Evolutionary conservation across 2,329 filamentous ascomycete genomes (phyloP), one percentile per base, ranked within the genome.

Genomic region (Macrophomina phaseolina): DNA sequence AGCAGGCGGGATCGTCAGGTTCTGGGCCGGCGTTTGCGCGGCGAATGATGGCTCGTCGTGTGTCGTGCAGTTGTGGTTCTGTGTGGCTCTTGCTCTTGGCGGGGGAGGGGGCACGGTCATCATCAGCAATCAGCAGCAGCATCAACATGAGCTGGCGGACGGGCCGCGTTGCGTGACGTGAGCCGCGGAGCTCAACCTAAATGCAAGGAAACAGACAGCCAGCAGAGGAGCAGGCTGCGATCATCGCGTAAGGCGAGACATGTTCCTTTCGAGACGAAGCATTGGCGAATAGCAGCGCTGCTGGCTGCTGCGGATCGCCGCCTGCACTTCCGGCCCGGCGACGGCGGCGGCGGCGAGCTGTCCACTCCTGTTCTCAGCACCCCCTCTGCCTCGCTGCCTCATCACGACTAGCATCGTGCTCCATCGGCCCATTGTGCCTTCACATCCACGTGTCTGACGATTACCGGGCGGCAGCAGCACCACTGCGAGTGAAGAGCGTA

Each of bases 71-170:
- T 45, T 34, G 28, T 60, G 36, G 53, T 58, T 23, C 34, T 36
- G 55, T 30, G 55, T 56, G 53, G 55, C 55, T 60, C 38, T 23
- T 60, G 55, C 55, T n/a, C 58, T 62, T 62, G 45, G 58, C 58
- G 58, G 58, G 58, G 58, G 58, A 62, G 58, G 58, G 58, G 58
- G 18, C 42, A 38, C 58, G 45, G 58, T 28, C 58, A 62, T 49
- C 58, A 36, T 49, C 58, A 46, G 28, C 53, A 58, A 18, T 18
- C 18, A 18, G 18, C 18, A 18, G 18, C 18, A 18, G 18, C 18
- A 18, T 18, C 18, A 18, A 18, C 18, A 18, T 18, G 18, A 18
- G 38, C 38, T 28, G 32, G 52, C 30, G 52, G 52, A 55, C 52
- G 52, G 52, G 36, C 52, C 52, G 52, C 52, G 52, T n/a, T 60